Evolutionary conservation across 2,329 filamentous ascomycete species (phyloP).

Genomic region (Ophiosphaerella narmari): DNA sequence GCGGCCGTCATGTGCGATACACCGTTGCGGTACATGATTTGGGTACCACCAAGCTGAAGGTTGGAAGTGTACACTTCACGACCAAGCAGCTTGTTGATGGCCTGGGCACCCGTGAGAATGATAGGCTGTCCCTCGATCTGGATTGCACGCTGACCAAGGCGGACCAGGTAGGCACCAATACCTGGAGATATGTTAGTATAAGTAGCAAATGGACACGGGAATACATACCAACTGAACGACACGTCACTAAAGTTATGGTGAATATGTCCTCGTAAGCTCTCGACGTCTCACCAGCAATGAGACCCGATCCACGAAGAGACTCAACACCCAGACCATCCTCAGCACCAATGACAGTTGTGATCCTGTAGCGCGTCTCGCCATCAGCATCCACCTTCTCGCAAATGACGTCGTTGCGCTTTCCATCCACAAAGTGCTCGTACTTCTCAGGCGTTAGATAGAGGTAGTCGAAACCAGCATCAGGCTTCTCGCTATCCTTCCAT

Average conservation of each 20-base stretch:
- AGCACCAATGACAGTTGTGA: conserved; percentile 87
- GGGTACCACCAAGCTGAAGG: conserved; percentile 98
- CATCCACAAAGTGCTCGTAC: conserved; percentile 84
- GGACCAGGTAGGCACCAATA: conserved; percentile 98
- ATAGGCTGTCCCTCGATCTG: conserved; percentile 99
- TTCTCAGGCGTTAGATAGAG: conserved; percentile 87
- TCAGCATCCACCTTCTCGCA: conserved; percentile 86
- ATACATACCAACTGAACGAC: conserved; percentile 83
- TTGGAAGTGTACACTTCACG: conserved; percentile 99
- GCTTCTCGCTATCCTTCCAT: conserved; percentile 84
- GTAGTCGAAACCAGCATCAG: conserved; percentile 93
- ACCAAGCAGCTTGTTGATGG: conserved; percentile 96
- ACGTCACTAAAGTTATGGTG: conserved; percentile 95
- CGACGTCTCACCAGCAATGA: conserved; percentile 97
- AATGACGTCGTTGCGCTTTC: conserved; percentile 74
- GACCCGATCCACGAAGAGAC: conserved; percentile 93
- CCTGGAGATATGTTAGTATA: conserved; percentile 54
- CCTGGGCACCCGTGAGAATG: conserved; percentile 94
- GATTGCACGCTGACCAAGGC: conserved; percentile 96
- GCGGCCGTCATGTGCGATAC: conserved; percentile 98
- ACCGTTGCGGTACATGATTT: conserved; percentile 99
- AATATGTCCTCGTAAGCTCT: conserved; percentile 99
- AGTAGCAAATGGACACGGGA: background rate
- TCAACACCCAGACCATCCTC: conserved; percentile 98
- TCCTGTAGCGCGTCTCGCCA: conserved; percentile 90